Evolutionary conservation across 2,329 filamentous ascomycete species (phyloP), one percentile per base, ranked within the genome.

Genomic region (Fusarium ambrosium): DNA sequence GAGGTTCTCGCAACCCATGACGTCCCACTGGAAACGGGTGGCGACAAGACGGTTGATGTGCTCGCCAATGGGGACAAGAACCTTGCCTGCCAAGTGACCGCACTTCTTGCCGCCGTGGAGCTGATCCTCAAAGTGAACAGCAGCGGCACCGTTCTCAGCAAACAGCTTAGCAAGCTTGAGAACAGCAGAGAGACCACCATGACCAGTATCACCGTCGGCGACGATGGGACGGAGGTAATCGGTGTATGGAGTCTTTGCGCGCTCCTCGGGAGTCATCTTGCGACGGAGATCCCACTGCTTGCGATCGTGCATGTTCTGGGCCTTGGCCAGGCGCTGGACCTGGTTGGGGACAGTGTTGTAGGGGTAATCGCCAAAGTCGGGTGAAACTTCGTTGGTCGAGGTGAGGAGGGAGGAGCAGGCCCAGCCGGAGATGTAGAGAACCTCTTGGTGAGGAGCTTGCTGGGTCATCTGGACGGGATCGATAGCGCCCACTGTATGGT

Each of bases 391-490:
- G 85, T 99, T 98, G 41, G 97, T 98, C 11, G 92, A 92, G 5
- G 96, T 98, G 55, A 99, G 87, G 22, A 98, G 91, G 0, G 95
- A 96, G 0, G 96, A 98, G 85, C 97, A 98, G 6, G 97, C 97
- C 97, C 97, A 99, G 72, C 97, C 97, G 1, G 95, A 98, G 73
- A 99, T 89, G 84, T 99, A 99, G 55, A 99, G 89, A 20, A 98
- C 94, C 83, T 99, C 96, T 82, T 98, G 97, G 85, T 98, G 94
- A 7, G 94, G 91, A 18, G 97, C 97, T 86, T 98, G 97, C 84
- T 99, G 97, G 59, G 97, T 98, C 97, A 99, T 98, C 86, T 99
- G 97, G 13, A 98, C 92, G n/a, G 97, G 97, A 81, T 99, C 97
- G 84, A 99, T 97, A 70, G 95, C 97, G 78, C 97, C 97, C 93